Percentiles rank a stretch among this genome's conserved stretches.
Evolutionary conservation across 176 grass and related monocot species (phyloP).

Genomic region (Oryza brachyantha): DNA sequence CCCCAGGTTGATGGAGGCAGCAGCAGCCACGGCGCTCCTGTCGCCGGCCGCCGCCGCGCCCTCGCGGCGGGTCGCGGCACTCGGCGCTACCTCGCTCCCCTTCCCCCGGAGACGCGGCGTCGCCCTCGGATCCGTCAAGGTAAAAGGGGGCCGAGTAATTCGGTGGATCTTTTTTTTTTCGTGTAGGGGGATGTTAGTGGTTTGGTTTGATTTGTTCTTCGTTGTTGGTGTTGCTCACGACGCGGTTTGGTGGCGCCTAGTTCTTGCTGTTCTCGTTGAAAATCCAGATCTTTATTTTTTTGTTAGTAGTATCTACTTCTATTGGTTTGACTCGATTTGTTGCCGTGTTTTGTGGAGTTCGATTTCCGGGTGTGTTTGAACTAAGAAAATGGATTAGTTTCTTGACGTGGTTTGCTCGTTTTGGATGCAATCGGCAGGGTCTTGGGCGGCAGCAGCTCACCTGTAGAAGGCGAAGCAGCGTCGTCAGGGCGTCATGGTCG

Average conservation of each 20-base stretch:
- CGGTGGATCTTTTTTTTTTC: background rate
- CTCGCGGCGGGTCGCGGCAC: slow-evolving; percentile 19
- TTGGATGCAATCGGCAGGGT: slow-evolving; percentile 39
- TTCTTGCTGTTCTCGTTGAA: background rate
- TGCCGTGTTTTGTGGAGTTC: background rate
- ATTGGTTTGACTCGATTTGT: background rate
- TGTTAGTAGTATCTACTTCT: too few species aligned
- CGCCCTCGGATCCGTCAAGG: slow-evolving; percentile 56
- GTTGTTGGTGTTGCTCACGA: background rate
- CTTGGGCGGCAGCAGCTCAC: slow-evolving; percentile 44
- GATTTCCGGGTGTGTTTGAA: background rate
- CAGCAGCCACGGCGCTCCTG: slow-evolving; percentile 51
- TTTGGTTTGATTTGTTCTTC: too few species aligned
- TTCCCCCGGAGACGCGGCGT: slow-evolving; percentile 34
- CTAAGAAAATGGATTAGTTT: slow-evolving; percentile 6
- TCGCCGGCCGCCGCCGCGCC: slow-evolving; percentile 46
- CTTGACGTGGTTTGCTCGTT: background rate
- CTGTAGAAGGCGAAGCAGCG: slow-evolving; percentile 35
- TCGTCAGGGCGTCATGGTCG: slow-evolving; percentile 50
- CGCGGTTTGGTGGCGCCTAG: too few species aligned
- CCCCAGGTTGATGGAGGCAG: slow-evolving; percentile 59
- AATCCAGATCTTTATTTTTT: background rate
- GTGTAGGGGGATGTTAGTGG: background rate
- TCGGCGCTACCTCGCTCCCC: slow-evolving; percentile 28
- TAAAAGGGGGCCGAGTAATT: slow-evolving; percentile 24